Conservation (phyloP, 2,329 filamentous ascomycete genomes). For the Aspergillus flavus region DNA sequence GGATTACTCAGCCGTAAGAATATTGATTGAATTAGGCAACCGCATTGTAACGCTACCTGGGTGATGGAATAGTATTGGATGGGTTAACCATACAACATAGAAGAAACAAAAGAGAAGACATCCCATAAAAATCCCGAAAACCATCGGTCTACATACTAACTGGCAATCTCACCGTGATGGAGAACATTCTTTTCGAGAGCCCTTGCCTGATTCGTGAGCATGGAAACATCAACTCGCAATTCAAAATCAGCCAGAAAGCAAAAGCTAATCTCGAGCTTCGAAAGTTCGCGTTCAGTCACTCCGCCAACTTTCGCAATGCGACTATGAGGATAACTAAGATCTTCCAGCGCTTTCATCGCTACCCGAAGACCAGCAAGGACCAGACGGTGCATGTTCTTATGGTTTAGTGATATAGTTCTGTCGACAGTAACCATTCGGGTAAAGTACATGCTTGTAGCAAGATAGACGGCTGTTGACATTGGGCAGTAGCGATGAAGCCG, state of each 20-base stretch:
- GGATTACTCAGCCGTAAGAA: conserved; percentile 9
- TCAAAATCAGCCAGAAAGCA: conserved; percentile 87
- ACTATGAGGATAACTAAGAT: conserved; percentile 81
- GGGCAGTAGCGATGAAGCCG: conserved; percentile 90
- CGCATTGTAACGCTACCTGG: not conserved
- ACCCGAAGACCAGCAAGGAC: conserved; percentile 82
- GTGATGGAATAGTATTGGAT: not conserved
- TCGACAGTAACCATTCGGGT: conserved; percentile 78
- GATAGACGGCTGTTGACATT: conserved; percentile 90
- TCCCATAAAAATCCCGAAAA: not conserved
- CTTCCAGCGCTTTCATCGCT: conserved; percentile 93
- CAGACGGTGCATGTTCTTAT: conserved; percentile 82
- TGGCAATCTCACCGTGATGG: not conserved
- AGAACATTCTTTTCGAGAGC: conserved; percentile 30
- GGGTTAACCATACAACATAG: not conserved
- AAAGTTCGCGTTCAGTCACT: conserved; percentile 78
- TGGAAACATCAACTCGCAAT: conserved; percentile 64
- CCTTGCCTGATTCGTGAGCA: conserved; percentile 55
- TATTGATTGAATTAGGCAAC: conserved; percentile 11
- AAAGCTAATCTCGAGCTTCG: conserved; percentile 84
- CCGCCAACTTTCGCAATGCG: conserved; percentile 87
- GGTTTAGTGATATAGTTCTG: conserved; percentile 76
- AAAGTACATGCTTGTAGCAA: conserved; percentile 86
- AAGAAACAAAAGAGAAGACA: not conserved
- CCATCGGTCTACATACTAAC: not conserved